phyloP scores from a whole-genome alignment of 2,329 filamentous ascomycete genomes.

The Neopestalotiopsis sp. region DNA sequence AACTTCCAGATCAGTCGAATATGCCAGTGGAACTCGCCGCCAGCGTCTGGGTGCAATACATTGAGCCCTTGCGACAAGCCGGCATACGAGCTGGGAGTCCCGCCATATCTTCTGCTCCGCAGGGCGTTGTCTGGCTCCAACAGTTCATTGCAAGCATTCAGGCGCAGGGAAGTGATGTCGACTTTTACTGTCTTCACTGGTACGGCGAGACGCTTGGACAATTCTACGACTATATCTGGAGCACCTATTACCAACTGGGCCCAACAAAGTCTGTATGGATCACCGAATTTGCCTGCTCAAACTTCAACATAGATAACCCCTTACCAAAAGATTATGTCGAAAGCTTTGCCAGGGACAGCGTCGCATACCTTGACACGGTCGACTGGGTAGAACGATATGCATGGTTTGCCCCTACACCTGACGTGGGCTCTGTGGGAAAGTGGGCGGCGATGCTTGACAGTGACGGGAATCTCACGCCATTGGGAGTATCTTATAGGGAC shows the following conservation, averaged over 20 bases:
- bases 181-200: constrained; percentile 12
- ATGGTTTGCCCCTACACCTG: not conserved
- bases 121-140: not conserved
- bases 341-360: constrained; percentile 7
- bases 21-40: constrained; percentile 2
- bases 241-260: not conserved
- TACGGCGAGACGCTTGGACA: not conserved
- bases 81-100: constrained; percentile 6
- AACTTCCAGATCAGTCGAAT: constrained; percentile 7
- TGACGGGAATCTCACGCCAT: not conserved
- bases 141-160: not conserved
- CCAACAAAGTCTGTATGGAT: not conserved
- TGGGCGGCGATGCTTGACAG: constrained; percentile 3
- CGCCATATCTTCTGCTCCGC: not conserved
- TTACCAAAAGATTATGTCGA: not conserved
- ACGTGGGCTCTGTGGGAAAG: not conserved
- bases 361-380: constrained; percentile 5
- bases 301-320: not conserved
- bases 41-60: constrained; percentile 1
- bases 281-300: constrained; percentile 6
- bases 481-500: not conserved
- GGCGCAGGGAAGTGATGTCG: constrained; percentile 7
- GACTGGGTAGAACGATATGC: constrained; percentile 4
- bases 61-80: constrained; percentile 5
- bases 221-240: constrained; percentile 11